Percentiles rank a stretch among this genome's conserved stretches.
Evolutionary conservation across 2,329 filamentous ascomycete genomes (phyloP).

Genomic region (Monosporascus ibericus): DNA sequence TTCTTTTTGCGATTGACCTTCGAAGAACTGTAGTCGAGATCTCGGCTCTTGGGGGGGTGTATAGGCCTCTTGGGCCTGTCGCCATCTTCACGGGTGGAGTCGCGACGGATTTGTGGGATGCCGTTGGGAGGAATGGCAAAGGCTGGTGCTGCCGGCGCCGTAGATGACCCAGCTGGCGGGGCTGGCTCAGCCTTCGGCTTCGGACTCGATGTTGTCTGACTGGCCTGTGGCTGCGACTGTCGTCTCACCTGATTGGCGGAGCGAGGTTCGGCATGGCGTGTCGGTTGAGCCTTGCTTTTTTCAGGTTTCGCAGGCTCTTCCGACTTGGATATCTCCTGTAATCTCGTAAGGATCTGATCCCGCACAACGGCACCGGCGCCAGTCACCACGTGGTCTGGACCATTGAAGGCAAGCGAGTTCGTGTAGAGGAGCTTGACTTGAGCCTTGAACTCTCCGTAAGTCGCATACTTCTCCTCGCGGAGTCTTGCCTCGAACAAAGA

Average conservation of each 20-base stretch:
- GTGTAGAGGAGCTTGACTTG: constrained; percentile 74
- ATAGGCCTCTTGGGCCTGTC: constrained; percentile 88
- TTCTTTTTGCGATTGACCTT: constrained; percentile 83
- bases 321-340: constrained; percentile 34
- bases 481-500: constrained; percentile 75
- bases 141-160: constrained; percentile 44
- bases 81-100: constrained; percentile 71
- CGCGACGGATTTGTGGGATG: constrained; percentile 75
- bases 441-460: constrained; percentile 64
- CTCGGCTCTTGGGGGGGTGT: constrained; percentile 82
- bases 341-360: constrained; percentile 43
- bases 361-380: constrained; percentile 49
- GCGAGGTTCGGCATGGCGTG: constrained; percentile 40
- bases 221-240: constrained; percentile 23
- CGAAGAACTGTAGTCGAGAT: constrained; percentile 71
- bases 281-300: constrained; percentile 46
- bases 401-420: constrained; percentile 81
- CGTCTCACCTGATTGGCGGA: constrained; percentile 29
- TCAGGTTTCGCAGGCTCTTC: constrained; percentile 55
- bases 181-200: constrained; percentile 27
- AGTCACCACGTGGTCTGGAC: constrained; percentile 67
- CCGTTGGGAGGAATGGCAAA: constrained; percentile 76
- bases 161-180: constrained; percentile 21
- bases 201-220: constrained; percentile 28
- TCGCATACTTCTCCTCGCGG: constrained; percentile 62